Evolutionary conservation across 2,329 filamentous ascomycete species (phyloP), one percentile per base, ranked within the genome.

Genomic region (Cladosporium sp.): DNA sequence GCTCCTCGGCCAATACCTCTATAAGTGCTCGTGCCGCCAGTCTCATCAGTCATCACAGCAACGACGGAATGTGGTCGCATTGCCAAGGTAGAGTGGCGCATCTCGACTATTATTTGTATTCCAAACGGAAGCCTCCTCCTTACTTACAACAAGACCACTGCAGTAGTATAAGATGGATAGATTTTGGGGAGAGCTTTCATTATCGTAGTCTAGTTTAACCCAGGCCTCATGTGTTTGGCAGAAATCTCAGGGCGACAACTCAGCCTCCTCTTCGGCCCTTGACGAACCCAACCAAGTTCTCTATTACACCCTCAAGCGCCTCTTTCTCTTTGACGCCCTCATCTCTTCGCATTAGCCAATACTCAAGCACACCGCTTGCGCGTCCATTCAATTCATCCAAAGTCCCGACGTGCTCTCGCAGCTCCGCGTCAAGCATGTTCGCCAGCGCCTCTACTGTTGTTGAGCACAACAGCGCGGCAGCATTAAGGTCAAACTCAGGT

Each of bases 221-320:
- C 22, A 28, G 4, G 22, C 4, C 16, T 18, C 16, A 18, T 18
- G 22, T 5, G 7, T 28, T 5, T 28, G 22, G 22, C 22, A 28
- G 9, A 28, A 28, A 28, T 28, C 22, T 28, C 22, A 28, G 22
- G 22, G 22, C 22, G 22, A 28, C 22, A 28, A 28, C 34, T 45
- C 38, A 54, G 11, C 58, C 56, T 28, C 61, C 58, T 46, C 53
- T 89, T 83, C 72, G 91, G 89, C 68, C 89, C 69, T 90, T 93
- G 32, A 70, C 68, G 49, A 68, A 69, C 3, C 67, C 68, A 41
- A 96, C 92, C 59, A 97, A 71, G 69, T 95, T 96, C 72, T 95
- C 92, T 77, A 97, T 96, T 13, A 97, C 92, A 0, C 89, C 90
- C 68, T 97, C 92, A 68, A 96, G 93, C 2, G 90, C 89, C 67